Evolutionary conservation across 1,284 basidiomycete genomes (phyloP).

Genomic region (Schizophyllum commune): DNA sequence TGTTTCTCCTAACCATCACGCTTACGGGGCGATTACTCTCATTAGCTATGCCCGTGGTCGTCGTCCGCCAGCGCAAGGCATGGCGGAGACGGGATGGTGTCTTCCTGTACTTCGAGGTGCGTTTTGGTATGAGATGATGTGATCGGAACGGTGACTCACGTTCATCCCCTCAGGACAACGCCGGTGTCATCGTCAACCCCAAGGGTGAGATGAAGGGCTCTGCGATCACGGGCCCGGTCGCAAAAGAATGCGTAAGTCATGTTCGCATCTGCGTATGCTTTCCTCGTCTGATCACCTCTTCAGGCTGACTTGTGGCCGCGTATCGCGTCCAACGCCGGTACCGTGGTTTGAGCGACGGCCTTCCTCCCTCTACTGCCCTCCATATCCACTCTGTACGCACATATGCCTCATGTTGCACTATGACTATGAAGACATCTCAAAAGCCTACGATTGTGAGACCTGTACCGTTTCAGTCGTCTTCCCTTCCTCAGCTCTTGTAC

Average conservation of each 20-base stretch:
- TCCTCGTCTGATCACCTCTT: constrained; percentile 2
- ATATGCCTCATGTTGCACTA: not conserved
- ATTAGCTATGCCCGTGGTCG: constrained; percentile 92
- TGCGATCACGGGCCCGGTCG: constrained; percentile 96
- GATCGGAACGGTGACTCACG: constrained; percentile 1
- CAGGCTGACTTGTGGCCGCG: constrained; percentile 99
- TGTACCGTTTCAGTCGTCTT: no score
- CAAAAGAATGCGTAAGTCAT: constrained; percentile 85
- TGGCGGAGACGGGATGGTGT: constrained; percentile 98
- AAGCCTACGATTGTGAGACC: not conserved
- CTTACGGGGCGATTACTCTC: not conserved
- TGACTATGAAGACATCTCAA: not conserved
- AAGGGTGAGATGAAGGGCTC: constrained; percentile 99
- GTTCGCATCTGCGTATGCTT: not conserved
- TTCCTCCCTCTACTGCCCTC: not conserved
- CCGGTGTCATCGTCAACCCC: constrained; percentile 95
- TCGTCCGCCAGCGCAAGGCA: constrained; percentile 97
- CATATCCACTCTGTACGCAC: not conserved
- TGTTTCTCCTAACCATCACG: not conserved
- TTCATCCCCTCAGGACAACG: constrained; percentile 64
- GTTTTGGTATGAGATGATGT: constrained; percentile 13
- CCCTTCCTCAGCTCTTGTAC: no score
- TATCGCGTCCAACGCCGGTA: constrained; percentile 98
- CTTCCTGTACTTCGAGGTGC: constrained; percentile 96
- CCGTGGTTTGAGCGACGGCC: constrained; percentile 68